Base-by-base conservation (phyloP, 164 flowering plant genomes). In the Vitis rotundifolia region DNA sequence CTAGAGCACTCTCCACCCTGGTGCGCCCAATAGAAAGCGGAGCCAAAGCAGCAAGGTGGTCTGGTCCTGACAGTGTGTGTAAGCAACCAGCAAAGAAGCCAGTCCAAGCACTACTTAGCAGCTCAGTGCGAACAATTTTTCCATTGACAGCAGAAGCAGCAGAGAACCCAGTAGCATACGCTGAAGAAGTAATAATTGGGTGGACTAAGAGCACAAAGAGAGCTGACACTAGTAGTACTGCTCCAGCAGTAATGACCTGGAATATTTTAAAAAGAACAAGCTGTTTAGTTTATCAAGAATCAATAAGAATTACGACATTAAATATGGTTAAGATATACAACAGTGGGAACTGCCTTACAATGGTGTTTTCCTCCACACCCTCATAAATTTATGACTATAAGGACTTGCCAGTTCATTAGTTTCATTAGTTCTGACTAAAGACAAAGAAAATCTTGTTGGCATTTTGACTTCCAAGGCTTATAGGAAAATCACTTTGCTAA, bases 21-120 rank as follows among this genome's bases (percentile, higher is more conserved):
- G 89, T 74, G 15, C 99, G 92, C 18, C 99, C 98, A 73, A 95
- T 93, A 48, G 99, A 93, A 31, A 95, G 91, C 13, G 98, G 99
- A 50, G 99, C 99, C 77, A 95, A 79, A 59, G 99, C 99, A 75
- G 98, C 99, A 74, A 95, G 97, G 79, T 93, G 99, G 70, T 95
- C 99, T 8, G 99, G 99, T 2, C 99, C 99, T 54, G 99, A 95
- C 26, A 95, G 73, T n/a, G 99, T 95, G 86, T 95, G 99, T 37
- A 95, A 75, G 72, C 99, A 95, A 76, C 99, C 99, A 67, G 99
- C 97, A 61, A 95, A 85, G 83, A 95, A 91, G 49, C 99, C 99
- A 13, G 97, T 90, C 99, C 97, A 95, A 28, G 97, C 98, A 87
- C 99, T 93, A 52, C 76, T 89, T 11, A 95, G 76, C 49, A 92